These are phyloP conservation scores for Taxawa tesnikishii DNA, from an alignment of 2,329 filamentous ascomycete genomes.

Conservation along the genomic window DNA sequence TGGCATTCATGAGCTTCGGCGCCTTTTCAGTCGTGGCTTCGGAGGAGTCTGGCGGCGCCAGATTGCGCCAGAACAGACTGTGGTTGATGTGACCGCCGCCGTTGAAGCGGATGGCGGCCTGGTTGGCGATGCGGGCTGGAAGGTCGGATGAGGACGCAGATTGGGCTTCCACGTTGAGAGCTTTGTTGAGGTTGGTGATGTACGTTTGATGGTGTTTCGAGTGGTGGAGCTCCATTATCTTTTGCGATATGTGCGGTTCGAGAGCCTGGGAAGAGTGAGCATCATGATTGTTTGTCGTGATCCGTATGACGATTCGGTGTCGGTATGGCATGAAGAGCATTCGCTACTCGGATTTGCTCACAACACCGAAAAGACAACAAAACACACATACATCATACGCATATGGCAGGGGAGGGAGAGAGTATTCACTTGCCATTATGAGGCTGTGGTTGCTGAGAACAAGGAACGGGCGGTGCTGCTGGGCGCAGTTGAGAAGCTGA, in stretches of 20 bases:
- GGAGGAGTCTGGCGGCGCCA: conserved; percentile 48
- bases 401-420: conserved; percentile 6
- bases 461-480: too few species aligned
- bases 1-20: conserved; percentile 47
- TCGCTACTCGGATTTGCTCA: too few species aligned
- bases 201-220: conserved; percentile 70
- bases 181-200: conserved; percentile 61
- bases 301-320: too few species aligned
- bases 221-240: conserved; percentile 77
- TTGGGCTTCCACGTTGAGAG: conserved; percentile 44
- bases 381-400: conserved; percentile 6
- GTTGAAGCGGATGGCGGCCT: conserved; percentile 69
- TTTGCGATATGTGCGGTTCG: conserved; percentile 59
- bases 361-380: too few species aligned
- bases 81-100: conserved; percentile 91
- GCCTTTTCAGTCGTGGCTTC: conserved; percentile 42
- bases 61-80: conserved; percentile 79
- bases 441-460: background rate
- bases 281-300: background rate
- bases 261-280: conserved; percentile 40
- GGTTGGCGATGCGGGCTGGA: conserved; percentile 52
- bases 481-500: too few species aligned
- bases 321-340: background rate
- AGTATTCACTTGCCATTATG: conserved; percentile 4
- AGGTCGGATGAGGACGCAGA: conserved; percentile 42